Base-by-base conservation (phyloP, 306 rosid genomes). In the Canavalia gladiata region DNA sequence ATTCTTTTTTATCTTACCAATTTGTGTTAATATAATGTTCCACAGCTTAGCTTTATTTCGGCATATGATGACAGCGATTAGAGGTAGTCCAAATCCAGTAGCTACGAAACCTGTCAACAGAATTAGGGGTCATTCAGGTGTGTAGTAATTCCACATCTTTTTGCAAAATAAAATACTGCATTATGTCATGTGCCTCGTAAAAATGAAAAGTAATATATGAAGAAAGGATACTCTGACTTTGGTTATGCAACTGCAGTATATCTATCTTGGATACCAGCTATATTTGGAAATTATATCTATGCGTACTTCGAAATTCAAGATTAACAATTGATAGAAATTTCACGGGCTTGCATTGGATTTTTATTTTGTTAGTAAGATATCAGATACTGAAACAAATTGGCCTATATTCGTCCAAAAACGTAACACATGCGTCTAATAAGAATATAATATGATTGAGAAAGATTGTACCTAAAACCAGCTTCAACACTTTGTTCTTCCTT, bases 81-180 rank as follows among this genome's bases (percentile, higher is more conserved):
- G 85, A 56, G 89, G 89, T 30, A 86, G 66, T 56, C 84, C 84
- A 73, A 86, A 8, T 79, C 85, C 85, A 57, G 78, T 79, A 28
- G 45, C 89, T 5, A 86, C 5, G 35, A 83, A 86, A 76, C 85
- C 89, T 86, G 70, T 41, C 34, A 63, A 4, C 47, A 75, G 49
- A 75, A 35, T 55, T 29, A 54, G 1, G 69, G 25, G 59, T 79
- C 69, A 79, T 52, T 66, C 18, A 39, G 11, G 63, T 11, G 29
- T 47, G 6, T 68, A 28, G 25, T 33, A 60, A 37, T 37, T 37
- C 3, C 41, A 37, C 33, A 55, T 55, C 33, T 5, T 55, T 55
- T 52, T 13, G 28, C 35, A 50, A 50, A 50, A 11, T 2, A 50
- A 50, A 50, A 9, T 12, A 12, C 59, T 4, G 18, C 59, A 54